Evolutionary conservation across 208 protist species (phyloP), one percentile per base, ranked within the genome.

Genomic region (Trypanosoma vivax): DNA sequence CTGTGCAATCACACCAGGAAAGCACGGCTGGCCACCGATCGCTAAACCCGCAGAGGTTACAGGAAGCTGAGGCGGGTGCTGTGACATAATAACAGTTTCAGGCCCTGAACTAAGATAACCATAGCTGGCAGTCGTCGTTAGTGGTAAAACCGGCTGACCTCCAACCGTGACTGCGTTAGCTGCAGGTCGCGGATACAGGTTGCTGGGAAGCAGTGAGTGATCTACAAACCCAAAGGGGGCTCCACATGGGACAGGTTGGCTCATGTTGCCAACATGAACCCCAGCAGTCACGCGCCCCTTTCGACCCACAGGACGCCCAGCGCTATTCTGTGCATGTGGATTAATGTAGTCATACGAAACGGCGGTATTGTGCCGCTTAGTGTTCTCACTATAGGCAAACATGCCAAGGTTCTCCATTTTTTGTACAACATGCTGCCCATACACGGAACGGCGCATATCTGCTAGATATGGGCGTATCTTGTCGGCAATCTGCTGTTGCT

Each of bases 391-490:
- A 35, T 56, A 57, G 1, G 71, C 40, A 4, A 86, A 51, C 42
- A 88, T 69, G 30, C 67, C 66, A 56, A 83, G 75, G 31, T 63
- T 51, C 40, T 88, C 74, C 72, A 92, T 81, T 61, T 83, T 81
- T 35, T 75, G 70, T 41, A 92, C 66, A 25, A 92, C 65, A 45
- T 92, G 83, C 31, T 77, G 76, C 5, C 83, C 83, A 28, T 76
- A 92, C 6, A 80, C 70, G 37, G 77, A 80, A 37, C 75, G 65
- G 42, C 71, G 66, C 40, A 92, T 79, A 23, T 29, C 50, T 11
- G 29, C 27, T 7, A 88, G 50, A 55, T 80, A 64, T 1, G 77
- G 79, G 48, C 60, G 35, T 40, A 85, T 69, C 6, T 79, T 42
- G 21, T 81, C 61, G 6, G 65, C 76, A 33, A 92, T 76, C 29